These are phyloP conservation scores for Eucalyptus shirleyi DNA, from an alignment of 345 rosid genomes.

Conservation along the genomic window DNA sequence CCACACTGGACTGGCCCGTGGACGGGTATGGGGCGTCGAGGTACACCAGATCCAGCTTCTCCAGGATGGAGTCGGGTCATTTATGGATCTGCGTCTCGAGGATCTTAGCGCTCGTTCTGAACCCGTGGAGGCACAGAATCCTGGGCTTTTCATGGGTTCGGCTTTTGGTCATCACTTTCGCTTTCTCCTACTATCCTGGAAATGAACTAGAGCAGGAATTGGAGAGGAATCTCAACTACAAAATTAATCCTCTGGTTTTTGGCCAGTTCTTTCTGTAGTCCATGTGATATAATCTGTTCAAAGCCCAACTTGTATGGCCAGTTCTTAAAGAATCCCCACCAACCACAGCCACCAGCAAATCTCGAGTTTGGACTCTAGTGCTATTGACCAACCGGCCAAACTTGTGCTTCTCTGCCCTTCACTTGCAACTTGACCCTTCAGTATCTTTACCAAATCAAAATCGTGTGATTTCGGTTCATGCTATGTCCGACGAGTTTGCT, in stretches of 20 bases:
- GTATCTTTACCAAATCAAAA: background rate
- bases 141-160: constrained; percentile 10
- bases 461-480: background rate
- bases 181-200: background rate
- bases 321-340: background rate
- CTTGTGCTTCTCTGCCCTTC: background rate
- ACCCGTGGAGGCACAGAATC: constrained; percentile 48
- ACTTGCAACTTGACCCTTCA: background rate
- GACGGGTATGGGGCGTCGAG: constrained; percentile 38
- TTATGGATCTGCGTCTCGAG: constrained; percentile 14
- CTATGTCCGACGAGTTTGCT: background rate
- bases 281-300: background rate
- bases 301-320: background rate
- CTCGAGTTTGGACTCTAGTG: background rate
- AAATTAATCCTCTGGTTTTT: background rate
- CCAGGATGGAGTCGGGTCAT: constrained; percentile 29
- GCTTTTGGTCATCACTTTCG: background rate
- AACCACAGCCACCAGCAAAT: background rate
- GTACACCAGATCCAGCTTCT: constrained; percentile 27
- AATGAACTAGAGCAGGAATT: background rate
- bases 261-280: background rate
- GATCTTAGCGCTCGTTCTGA: constrained; percentile 35
- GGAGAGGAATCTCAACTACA: background rate
- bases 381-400: background rate
- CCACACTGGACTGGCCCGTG: constrained; percentile 22